Conservation (phyloP, 1,284 basidiomycete species). For the Trichosporon sp. region DNA sequence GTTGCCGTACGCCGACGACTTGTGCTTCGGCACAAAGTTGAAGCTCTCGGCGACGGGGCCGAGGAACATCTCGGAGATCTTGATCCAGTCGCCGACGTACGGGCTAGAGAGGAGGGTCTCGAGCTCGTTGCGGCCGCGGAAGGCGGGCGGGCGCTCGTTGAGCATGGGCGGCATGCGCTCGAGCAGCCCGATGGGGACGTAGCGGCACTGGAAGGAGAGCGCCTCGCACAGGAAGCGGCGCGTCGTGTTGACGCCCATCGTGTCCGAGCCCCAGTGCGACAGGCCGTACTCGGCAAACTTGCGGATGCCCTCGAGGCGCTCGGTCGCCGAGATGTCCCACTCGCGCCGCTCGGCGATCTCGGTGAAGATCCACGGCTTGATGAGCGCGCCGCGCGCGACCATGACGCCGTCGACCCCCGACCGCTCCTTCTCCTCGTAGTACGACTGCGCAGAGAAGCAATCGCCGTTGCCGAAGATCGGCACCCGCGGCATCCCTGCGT, state of each 20-base stretch:
- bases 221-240: slow-evolving; percentile 92
- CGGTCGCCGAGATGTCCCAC: slow-evolving; percentile 90
- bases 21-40: slow-evolving; percentile 69
- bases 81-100: slow-evolving; percentile 82
- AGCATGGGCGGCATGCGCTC: slow-evolving; percentile 75
- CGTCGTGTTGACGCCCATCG: slow-evolving; percentile 81
- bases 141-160: slow-evolving; percentile 86
- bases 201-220: slow-evolving; percentile 90
- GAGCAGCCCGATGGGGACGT: slow-evolving; percentile 88
- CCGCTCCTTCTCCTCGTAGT: slow-evolving; percentile 64
- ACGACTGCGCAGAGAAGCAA: slow-evolving; percentile 70
- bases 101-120: slow-evolving; percentile 79
- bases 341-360: slow-evolving; percentile 87
- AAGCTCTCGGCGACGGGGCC: slow-evolving; percentile 65
- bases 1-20: slow-evolving; percentile 60
- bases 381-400: slow-evolving; percentile 89
- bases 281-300: slow-evolving; percentile 80
- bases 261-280: slow-evolving; percentile 76
- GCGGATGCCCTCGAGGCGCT: slow-evolving; percentile 80
- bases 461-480: slow-evolving; percentile 97
- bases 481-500: slow-evolving; percentile 70
- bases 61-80: slow-evolving; percentile 89
- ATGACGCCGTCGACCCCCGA: slow-evolving; percentile 89
- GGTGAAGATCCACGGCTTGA: slow-evolving; percentile 94
- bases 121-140: slow-evolving; percentile 78